A percentile compares a stretch with the other conserved stretches of the same genome.
Evolutionary conservation across 768 basidiomycete genomes (phyloP).

Genomic region (Cubamyces sp.): DNA sequence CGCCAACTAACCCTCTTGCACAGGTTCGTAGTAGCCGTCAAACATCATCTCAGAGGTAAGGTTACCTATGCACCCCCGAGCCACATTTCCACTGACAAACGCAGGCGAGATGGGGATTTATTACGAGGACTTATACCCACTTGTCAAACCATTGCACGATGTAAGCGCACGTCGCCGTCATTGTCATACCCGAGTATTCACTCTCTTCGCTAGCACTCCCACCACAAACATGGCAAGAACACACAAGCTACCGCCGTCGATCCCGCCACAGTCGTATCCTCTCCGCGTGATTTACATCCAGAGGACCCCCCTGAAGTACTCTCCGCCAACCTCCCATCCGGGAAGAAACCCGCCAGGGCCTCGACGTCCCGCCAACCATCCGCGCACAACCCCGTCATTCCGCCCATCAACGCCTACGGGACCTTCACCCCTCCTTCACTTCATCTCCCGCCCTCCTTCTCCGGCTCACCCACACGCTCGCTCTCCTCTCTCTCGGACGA

Average conservation of each 20-base stretch:
- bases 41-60: conserved; percentile 63
- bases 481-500: conserved; percentile 28
- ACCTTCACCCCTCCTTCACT: conserved; percentile 43
- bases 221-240: conserved; percentile 8
- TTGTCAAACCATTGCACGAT: conserved; percentile 59
- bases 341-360: background rate
- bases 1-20: background rate
- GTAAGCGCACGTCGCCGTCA: conserved; percentile 35
- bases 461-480: conserved; percentile 17
- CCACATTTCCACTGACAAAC: background rate
- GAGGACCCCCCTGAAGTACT: conserved; percentile 9
- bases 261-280: background rate
- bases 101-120: conserved; percentile 62
- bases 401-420: conserved; percentile 55
- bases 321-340: background rate
- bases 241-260: conserved; percentile 1
- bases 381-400: conserved; percentile 42
- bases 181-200: background rate
- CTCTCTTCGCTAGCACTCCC: conserved; percentile 6
- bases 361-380: background rate
- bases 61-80: background rate
- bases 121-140: conserved; percentile 63
- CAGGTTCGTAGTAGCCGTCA: conserved; percentile 59
- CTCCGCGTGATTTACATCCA: conserved; percentile 6
- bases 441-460: conserved; percentile 7